These are phyloP conservation scores for Lipomyces starkeyi DNA, from an alignment of 805 yeast genomes.

Conservation along the genomic window DNA sequence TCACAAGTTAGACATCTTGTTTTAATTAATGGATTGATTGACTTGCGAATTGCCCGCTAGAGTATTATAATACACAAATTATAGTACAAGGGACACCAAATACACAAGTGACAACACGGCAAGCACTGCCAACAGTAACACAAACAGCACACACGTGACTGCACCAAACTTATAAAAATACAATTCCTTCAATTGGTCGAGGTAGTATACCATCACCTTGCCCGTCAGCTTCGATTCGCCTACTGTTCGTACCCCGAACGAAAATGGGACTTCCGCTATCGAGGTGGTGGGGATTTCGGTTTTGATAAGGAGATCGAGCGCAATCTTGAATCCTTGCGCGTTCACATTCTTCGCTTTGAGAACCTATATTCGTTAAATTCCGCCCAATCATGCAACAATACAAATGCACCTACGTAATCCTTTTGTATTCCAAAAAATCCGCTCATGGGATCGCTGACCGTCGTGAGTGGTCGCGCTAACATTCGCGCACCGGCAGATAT, in stretches of 20 bases:
- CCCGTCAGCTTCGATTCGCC: constrained; percentile 59
- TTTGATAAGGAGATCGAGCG: constrained; percentile 56
- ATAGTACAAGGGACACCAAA: constrained; percentile 11
- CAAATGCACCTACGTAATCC: constrained; percentile 44
- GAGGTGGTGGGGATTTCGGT: constrained; percentile 49
- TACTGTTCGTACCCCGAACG: constrained; percentile 60
- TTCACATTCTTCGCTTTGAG: constrained; percentile 49
- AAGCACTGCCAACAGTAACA: constrained; percentile 41
- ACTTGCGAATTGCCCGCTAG: not conserved
- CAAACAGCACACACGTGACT: constrained; percentile 47
- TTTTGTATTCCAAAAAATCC: constrained; percentile 60
- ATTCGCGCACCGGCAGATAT: constrained; percentile 57
- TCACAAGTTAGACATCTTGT: not conserved
- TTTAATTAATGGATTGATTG: not conserved
- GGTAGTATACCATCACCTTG: constrained; percentile 56
- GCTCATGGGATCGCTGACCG: constrained; percentile 61
- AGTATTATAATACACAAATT: not conserved
- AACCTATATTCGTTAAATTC: constrained; percentile 15
- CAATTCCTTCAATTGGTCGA: constrained; percentile 55
- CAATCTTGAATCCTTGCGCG: constrained; percentile 58
- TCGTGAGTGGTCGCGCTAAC: constrained; percentile 56
- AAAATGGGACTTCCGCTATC: constrained; percentile 57
- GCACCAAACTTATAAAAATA: constrained; percentile 56
- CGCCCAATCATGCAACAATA: not conserved
- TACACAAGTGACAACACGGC: constrained; percentile 9